These are phyloP conservation scores for Lactarius vividus DNA, from an alignment of 768 basidiomycete genomes.

Conservation along the genomic window DNA sequence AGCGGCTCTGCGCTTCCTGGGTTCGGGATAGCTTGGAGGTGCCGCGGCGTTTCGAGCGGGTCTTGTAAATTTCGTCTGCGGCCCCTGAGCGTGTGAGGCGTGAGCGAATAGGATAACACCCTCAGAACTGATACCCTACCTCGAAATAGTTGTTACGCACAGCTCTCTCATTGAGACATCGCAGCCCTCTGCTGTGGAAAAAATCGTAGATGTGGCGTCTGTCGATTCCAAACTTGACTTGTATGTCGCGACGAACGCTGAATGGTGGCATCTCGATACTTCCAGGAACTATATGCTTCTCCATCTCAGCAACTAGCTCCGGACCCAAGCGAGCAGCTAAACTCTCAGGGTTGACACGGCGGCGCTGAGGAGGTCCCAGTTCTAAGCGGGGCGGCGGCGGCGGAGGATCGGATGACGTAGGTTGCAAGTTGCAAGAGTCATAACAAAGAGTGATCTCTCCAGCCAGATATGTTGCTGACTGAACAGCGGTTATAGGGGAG, in stretches of 20 bases:
- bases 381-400: slow-evolving; percentile 14
- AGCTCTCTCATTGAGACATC: slow-evolving; percentile 29
- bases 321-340: slow-evolving; percentile 65
- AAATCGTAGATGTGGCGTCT: slow-evolving; percentile 77
- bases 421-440: slow-evolving; percentile 5
- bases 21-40: slow-evolving; percentile 9
- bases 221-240: slow-evolving; percentile 67
- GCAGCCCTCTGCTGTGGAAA: slow-evolving; percentile 56
- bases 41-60: slow-evolving; percentile 10
- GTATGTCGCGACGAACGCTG: slow-evolving; percentile 63
- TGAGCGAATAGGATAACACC: not conserved
- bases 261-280: slow-evolving; percentile 75
- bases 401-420: slow-evolving; percentile 1
- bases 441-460: slow-evolving; percentile 6
- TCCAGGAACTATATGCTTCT: slow-evolving; percentile 65
- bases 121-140: slow-evolving; percentile 13
- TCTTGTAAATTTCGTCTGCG: slow-evolving; percentile 14
- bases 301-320: slow-evolving; percentile 66
- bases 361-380: slow-evolving; percentile 34
- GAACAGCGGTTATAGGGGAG: slow-evolving; percentile 1
- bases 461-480: slow-evolving; percentile 17
- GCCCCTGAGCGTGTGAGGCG: not conserved
- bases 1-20: slow-evolving; percentile 25
- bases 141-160: slow-evolving; percentile 26
- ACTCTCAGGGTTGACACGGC: slow-evolving; percentile 64